Evolutionary conservation across 148 eudicot species (phyloP).

Genomic region (Rhododendron henanense): DNA sequence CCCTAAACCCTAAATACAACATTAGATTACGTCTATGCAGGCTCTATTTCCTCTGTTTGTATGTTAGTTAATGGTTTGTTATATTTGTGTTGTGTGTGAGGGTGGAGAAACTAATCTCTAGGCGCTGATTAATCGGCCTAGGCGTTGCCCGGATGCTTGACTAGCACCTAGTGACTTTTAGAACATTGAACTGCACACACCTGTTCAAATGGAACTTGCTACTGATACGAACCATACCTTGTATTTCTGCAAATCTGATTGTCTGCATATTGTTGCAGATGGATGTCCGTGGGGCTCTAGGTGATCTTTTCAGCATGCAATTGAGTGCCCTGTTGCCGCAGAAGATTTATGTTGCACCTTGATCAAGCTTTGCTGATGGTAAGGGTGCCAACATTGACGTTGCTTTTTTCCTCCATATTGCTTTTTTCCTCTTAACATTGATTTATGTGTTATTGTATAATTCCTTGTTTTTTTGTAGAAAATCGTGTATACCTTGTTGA

Average conservation of each 20-base stretch:
- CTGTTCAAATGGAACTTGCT: neutral
- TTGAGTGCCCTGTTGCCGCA: conserved; percentile 51
- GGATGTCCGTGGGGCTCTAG: conserved; percentile 90
- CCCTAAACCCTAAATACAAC: too few relatives aligned
- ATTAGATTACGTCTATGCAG: neutral
- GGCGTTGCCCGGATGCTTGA: neutral
- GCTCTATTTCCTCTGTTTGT: neutral
- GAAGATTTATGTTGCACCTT: conserved; percentile 18
- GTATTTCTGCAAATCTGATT: neutral
- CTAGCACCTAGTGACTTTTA: neutral
- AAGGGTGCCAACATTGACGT: neutral
- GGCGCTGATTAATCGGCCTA: neutral
- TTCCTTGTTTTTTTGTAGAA: neutral
- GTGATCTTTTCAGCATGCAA: conserved; percentile 79
- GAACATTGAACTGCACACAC: neutral
- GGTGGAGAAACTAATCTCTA: too few relatives aligned
- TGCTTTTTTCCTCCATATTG: neutral
- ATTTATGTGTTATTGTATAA: neutral
- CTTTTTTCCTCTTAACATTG: neutral
- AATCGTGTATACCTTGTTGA: neutral
- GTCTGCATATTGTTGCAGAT: conserved; percentile 39
- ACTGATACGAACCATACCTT: neutral
- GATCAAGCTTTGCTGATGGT: neutral
- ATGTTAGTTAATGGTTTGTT: neutral
- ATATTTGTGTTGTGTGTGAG: too few relatives aligned